These are phyloP conservation scores for Elaphomyces granulatus DNA, from an alignment of 495 filamentous ascomycete genomes.

Conservation along the genomic window DNA sequence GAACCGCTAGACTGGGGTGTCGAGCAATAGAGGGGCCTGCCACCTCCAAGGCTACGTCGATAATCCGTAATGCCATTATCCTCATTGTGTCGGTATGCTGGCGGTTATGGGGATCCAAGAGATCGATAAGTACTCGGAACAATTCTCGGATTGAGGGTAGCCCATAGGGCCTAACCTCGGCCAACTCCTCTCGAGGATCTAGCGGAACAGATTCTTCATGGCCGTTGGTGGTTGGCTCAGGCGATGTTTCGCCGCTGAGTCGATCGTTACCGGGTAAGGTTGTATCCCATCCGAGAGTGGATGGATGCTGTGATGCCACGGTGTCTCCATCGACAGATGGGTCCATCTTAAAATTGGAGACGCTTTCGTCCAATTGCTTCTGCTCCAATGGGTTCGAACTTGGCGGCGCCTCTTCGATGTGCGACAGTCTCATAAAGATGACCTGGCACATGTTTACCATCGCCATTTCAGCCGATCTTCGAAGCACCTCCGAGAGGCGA, in stretches of 20 bases:
- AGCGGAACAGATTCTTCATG: conserved; percentile 32
- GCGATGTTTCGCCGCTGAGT: conserved; percentile 20
- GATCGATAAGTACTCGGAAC: conserved; percentile 86
- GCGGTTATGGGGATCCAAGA: conserved; percentile 82
- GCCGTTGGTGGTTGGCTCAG: conserved; percentile 25
- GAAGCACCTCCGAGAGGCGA: conserved; percentile 77
- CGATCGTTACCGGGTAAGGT: conserved; percentile 21
- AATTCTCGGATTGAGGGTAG: conserved; percentile 87
- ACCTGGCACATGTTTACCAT: conserved; percentile 99
- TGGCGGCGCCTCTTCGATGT: conserved; percentile 58
- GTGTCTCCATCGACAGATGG: conserved; percentile 65
- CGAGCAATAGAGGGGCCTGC: conserved; percentile 90
- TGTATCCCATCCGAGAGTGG: conserved; percentile 31
- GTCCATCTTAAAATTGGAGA: conserved; percentile 61
- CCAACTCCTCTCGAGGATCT: conserved; percentile 21
- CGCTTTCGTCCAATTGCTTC: conserved; percentile 37
- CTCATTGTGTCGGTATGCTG: conserved; percentile 89
- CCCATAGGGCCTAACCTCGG: conserved; percentile 71
- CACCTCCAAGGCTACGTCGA: conserved; percentile 94
- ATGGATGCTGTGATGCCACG: conserved; percentile 34
- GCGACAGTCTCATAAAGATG: conserved; percentile 83
- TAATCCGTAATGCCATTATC: conserved; percentile 92
- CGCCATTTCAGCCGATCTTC: conserved; percentile 84
- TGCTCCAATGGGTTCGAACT: conserved; percentile 41
- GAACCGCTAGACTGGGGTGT: conserved; percentile 72